Percentiles rank a stretch among this genome's conserved stretches.
Evolutionary conservation across 352 stramenopile species (phyloP).

Genomic region (Pythium aquatile): DNA sequence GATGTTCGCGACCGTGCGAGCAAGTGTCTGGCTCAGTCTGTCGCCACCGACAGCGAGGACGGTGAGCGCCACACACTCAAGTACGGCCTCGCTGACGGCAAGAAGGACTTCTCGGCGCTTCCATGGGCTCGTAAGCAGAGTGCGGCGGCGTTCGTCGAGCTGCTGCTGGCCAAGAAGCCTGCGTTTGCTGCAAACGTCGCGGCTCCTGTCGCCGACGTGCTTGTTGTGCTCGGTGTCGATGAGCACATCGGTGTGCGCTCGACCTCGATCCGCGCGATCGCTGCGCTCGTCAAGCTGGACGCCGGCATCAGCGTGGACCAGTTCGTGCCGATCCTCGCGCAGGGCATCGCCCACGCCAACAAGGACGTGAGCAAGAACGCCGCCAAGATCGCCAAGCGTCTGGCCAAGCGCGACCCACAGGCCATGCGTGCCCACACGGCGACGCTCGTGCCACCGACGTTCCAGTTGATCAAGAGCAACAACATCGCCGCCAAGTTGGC

Average conservation of each 20-base stretch:
- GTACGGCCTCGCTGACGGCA: constrained; percentile 49
- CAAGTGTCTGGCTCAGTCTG: constrained; percentile 63
- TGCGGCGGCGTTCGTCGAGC: constrained; percentile 52
- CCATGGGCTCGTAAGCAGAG: constrained; percentile 64
- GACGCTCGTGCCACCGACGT: constrained; percentile 72
- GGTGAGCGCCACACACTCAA: constrained; percentile 35
- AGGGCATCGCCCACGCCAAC: constrained; percentile 65
- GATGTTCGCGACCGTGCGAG: constrained; percentile 56
- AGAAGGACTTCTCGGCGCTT: constrained; percentile 34
- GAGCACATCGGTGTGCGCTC: constrained; percentile 66
- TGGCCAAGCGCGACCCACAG: constrained; percentile 67
- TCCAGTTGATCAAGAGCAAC: constrained; percentile 87
- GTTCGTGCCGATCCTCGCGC: constrained; percentile 62
- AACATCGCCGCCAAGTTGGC: constrained; percentile 88
- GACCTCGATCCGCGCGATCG: constrained; percentile 54
- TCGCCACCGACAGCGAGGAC: constrained; percentile 46
- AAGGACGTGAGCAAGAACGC: constrained; percentile 79
- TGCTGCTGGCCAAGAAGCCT: constrained; percentile 50
- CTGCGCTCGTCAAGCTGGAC: constrained; percentile 52
- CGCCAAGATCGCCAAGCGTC: constrained; percentile 69
- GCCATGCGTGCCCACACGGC: constrained; percentile 49
- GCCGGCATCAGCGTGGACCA: constrained; percentile 32
- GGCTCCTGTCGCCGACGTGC: constrained; percentile 19
- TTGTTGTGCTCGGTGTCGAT: constrained; percentile 52
- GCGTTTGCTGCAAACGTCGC: constrained; percentile 32